Conservation (phyloP, 1,139 yeast species). For the Zygosaccharomyces sapae region DNA sequence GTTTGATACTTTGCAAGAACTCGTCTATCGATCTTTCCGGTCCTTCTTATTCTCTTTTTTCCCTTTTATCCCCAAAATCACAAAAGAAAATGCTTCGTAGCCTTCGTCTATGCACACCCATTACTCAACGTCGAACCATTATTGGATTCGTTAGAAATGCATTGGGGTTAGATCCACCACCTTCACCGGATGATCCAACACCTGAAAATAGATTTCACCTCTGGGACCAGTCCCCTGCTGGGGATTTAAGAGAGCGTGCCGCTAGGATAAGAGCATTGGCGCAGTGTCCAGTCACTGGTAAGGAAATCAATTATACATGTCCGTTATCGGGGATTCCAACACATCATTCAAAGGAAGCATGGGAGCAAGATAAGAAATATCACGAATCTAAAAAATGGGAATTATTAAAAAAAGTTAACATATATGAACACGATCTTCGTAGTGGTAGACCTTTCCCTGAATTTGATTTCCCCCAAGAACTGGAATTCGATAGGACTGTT, state of each 20-base stretch:
- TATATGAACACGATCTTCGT: constrained; percentile 90
- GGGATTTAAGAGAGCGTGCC: constrained; percentile 84
- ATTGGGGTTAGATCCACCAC: constrained; percentile 58
- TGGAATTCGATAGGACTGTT: constrained; percentile 70
- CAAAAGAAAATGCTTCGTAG: neutral
- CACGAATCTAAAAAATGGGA: constrained; percentile 66
- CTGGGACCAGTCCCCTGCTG: constrained; percentile 91
- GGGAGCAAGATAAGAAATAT: constrained; percentile 75
- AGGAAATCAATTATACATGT: constrained; percentile 79
- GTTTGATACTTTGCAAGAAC: neutral
- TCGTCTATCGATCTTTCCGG: neutral
- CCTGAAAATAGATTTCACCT: constrained; percentile 64
- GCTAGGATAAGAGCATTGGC: constrained; percentile 86
- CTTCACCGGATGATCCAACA: constrained; percentile 59
- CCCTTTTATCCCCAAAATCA: neutral
- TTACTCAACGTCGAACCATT: constrained; percentile 31
- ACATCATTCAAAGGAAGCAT: constrained; percentile 84
- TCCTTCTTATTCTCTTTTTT: neutral
- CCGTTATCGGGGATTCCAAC: constrained; percentile 96
- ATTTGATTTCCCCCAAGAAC: constrained; percentile 83
- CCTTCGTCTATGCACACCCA: neutral
- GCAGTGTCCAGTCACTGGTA: constrained; percentile 82
- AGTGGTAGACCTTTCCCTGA: constrained; percentile 93
- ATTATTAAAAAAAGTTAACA: constrained; percentile 75
- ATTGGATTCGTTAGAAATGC: constrained; percentile 52